Conservation (phyloP, 2,329 filamentous ascomycete species). For the Microsporum ferrugineum region DNA sequence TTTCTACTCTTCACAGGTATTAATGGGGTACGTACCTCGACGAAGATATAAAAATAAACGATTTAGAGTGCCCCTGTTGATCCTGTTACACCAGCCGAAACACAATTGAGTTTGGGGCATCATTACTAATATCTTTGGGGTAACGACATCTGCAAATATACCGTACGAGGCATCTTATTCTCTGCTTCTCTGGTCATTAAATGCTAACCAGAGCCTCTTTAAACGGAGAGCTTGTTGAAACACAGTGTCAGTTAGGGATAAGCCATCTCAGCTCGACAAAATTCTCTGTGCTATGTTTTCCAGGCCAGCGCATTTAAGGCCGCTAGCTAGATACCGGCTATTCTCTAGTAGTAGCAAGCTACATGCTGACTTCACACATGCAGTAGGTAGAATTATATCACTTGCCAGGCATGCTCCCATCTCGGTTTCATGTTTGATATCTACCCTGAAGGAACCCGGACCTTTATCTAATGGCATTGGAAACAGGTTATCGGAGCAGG, state of each 20-base stretch:
- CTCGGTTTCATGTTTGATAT: not conserved
- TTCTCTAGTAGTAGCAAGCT: constrained; percentile 35
- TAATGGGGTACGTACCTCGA: too few relatives aligned
- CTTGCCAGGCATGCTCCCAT: not conserved
- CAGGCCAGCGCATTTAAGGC: not conserved
- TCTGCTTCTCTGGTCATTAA: too few relatives aligned
- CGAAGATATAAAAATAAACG: too few relatives aligned
- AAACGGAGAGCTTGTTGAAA: too few relatives aligned
- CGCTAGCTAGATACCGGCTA: constrained; percentile 13
- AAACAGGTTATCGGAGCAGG: constrained; percentile 54
- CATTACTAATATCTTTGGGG: not conserved
- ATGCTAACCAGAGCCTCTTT: too few relatives aligned
- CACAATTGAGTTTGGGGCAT: not conserved
- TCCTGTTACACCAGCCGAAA: not conserved
- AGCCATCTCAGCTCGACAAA: not conserved
- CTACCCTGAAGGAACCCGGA: not conserved
- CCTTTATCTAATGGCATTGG: constrained; percentile 1
- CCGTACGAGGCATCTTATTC: not conserved
- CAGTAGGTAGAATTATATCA: constrained; percentile 27
- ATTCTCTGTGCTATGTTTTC: not conserved
- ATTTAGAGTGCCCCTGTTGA: too few relatives aligned
- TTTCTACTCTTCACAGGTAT: not conserved
- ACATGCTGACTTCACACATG: constrained; percentile 52
- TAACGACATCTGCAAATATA: not conserved
- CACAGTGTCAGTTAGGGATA: too few relatives aligned